phyloP scores from a whole-genome alignment of 2,329 filamentous ascomycete genomes.

The Dactylella cylindrospora region DNA sequence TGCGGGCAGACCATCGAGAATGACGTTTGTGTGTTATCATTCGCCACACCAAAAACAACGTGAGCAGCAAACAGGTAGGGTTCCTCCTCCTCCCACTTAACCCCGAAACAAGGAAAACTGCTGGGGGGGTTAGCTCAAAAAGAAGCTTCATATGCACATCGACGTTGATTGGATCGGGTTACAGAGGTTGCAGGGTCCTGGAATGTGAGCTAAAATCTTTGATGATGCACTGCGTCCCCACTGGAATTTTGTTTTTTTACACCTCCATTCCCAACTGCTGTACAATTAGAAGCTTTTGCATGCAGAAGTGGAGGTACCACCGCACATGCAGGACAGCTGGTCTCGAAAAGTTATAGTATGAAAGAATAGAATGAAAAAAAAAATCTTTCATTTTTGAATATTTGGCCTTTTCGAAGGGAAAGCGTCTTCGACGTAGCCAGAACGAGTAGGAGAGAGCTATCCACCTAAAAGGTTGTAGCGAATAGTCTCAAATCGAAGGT shows the following conservation, averaged over 20 bases:
- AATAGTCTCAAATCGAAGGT: no score
- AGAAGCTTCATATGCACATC: neutral
- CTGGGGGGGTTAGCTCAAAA: no score
- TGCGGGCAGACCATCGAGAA: neutral
- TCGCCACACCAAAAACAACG: constrained; percentile 23
- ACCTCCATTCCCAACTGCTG: no score
- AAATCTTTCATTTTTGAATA: no score
- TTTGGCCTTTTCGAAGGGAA: no score
- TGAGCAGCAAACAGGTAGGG: constrained; percentile 11
- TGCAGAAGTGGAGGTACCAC: neutral
- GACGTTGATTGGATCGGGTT: constrained; percentile 22
- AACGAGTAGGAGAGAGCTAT: constrained; percentile 26
- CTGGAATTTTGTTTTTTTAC: neutral
- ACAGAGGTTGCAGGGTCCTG: neutral
- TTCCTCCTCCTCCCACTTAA: no score
- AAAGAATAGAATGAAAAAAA: no score
- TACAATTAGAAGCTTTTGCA: neutral
- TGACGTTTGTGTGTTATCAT: constrained; percentile 43
- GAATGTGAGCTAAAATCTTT: constrained; percentile 22
- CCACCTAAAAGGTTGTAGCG: no score
- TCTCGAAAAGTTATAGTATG: no score
- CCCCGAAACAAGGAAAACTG: no score
- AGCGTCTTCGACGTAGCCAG: no score
- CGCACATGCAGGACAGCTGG: constrained; percentile 29
- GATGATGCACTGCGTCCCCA: constrained; percentile 11